Evolutionary conservation across 1,284 basidiomycete species (phyloP).

Genomic region (Pterulicium gracile): DNA sequence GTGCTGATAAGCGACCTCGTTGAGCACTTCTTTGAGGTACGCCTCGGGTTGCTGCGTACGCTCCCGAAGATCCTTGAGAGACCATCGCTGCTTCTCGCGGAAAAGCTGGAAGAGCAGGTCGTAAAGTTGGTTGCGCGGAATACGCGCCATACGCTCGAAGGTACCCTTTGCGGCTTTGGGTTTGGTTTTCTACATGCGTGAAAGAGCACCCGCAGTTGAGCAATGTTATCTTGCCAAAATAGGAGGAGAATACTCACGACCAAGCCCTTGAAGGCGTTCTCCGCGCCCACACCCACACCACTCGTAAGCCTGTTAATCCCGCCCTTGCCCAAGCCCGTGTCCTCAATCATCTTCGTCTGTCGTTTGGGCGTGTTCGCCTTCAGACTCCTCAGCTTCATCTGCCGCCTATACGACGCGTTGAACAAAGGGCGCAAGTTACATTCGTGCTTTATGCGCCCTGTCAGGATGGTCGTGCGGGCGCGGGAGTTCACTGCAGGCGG

Average conservation of each 20-base stretch:
- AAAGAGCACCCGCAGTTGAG: slow-evolving; percentile 5
- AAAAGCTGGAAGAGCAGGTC: slow-evolving; percentile 80
- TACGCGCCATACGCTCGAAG: slow-evolving; percentile 83
- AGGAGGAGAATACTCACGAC: slow-evolving; percentile 32
- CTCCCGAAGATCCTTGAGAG: slow-evolving; percentile 69
- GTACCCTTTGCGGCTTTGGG: slow-evolving; percentile 53
- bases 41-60: slow-evolving; percentile 86
- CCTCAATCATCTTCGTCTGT: slow-evolving; percentile 49
- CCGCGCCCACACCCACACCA: slow-evolving; percentile 35
- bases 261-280: slow-evolving; percentile 43
- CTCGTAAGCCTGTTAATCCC: slow-evolving; percentile 56
- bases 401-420: slow-evolving; percentile 48
- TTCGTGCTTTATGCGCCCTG: slow-evolving; percentile 67
- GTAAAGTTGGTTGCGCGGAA: slow-evolving; percentile 82
- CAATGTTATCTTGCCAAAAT: no score
- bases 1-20: slow-evolving; percentile 74
- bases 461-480: slow-evolving; percentile 62
- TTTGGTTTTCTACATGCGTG: slow-evolving; percentile 42
- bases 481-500: slow-evolving; percentile 32
- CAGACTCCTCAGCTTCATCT: slow-evolving; percentile 49
- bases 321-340: slow-evolving; percentile 49
- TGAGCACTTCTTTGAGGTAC: slow-evolving; percentile 82
- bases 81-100: slow-evolving; percentile 74
- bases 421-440: slow-evolving; percentile 58
- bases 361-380: slow-evolving; percentile 51